phyloP scores from a whole-genome alignment of 2,329 filamentous ascomycete species.

The Fusarium sp. region DNA sequence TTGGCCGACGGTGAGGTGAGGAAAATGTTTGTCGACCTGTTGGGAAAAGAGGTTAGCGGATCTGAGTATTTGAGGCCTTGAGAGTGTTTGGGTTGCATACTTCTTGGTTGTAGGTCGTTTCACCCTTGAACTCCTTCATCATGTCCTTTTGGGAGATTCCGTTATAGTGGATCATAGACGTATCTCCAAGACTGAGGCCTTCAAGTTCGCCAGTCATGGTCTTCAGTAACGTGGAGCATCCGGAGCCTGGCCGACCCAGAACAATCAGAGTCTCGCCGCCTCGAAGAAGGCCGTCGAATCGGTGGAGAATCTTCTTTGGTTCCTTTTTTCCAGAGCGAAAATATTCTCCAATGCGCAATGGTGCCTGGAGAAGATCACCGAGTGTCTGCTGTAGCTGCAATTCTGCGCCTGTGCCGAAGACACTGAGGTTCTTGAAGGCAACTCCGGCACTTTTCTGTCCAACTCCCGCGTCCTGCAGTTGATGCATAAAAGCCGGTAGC shows the following conservation, averaged over 20 bases:
- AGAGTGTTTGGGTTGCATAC: slow-evolving; percentile 47
- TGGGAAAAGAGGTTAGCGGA: background rate
- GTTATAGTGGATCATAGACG: slow-evolving; percentile 73
- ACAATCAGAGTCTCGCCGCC: slow-evolving; percentile 29
- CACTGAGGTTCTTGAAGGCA: slow-evolving; percentile 60
- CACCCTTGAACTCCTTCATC: slow-evolving; percentile 73
- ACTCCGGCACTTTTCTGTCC: slow-evolving; percentile 50
- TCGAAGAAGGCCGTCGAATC: slow-evolving; percentile 22
- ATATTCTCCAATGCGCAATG: slow-evolving; percentile 14
- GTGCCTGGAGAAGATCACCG: slow-evolving; percentile 48
- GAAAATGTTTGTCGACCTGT: slow-evolving; percentile 79
- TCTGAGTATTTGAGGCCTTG: fast-evolving
- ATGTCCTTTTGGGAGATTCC: slow-evolving; percentile 69
- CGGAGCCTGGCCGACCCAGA: slow-evolving; percentile 59
- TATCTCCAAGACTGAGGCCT: slow-evolving; percentile 67
- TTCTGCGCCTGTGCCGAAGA: slow-evolving; percentile 57
- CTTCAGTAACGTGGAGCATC: slow-evolving; percentile 30
- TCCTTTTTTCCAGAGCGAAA: slow-evolving; percentile 12
- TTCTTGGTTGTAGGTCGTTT: slow-evolving; percentile 83
- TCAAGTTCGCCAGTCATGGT: slow-evolving; percentile 49
- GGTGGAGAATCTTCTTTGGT: slow-evolving; percentile 27
- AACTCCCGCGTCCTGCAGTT: slow-evolving; percentile 2
- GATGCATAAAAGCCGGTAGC: slow-evolving; percentile 22
- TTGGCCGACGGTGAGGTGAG: slow-evolving; percentile 81
- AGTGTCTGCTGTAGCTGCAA: slow-evolving; percentile 56